Percentiles rank a stretch among this genome's conserved stretches.
These are phyloP conservation scores for Alternaria infectoria DNA, from an alignment of 2,329 filamentous ascomycete species.

Conservation along the genomic window DNA sequence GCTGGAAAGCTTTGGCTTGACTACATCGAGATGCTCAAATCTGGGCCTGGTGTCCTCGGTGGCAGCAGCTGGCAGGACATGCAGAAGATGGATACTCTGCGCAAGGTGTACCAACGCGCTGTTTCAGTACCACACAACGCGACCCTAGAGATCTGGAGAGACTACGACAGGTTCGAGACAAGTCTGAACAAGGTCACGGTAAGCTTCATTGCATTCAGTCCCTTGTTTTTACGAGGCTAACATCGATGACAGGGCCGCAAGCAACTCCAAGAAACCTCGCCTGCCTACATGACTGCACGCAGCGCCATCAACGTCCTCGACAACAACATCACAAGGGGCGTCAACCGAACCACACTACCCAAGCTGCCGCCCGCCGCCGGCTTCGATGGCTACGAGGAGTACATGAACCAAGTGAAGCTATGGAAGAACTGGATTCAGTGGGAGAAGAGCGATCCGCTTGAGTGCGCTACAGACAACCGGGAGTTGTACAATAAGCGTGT, in stretches of 20 bases:
- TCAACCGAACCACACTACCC: constrained; percentile 80
- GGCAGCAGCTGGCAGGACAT: constrained; percentile 93
- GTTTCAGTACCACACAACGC: constrained; percentile 85
- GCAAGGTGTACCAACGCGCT: constrained; percentile 90
- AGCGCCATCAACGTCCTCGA: constrained; percentile 90
- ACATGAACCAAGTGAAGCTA: constrained; percentile 78
- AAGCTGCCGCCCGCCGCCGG: constrained; percentile 81
- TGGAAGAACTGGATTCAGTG: constrained; percentile 96
- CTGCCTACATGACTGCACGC: constrained; percentile 94
- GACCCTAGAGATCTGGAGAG: constrained; percentile 89
- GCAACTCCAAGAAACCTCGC: constrained; percentile 89
- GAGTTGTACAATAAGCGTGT: constrained; percentile 78
- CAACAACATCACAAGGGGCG: constrained; percentile 81
- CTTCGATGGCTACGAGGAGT: constrained; percentile 87
- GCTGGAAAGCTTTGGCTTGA: constrained; percentile 91
- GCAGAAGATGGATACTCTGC: constrained; percentile 94
- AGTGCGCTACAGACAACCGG: constrained; percentile 81
- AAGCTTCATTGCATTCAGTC: constrained; percentile 42
- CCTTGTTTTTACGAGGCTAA: constrained; percentile 19
- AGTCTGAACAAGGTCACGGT: constrained; percentile 90
- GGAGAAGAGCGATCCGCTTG: constrained; percentile 92
- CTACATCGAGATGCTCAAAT: constrained; percentile 92
- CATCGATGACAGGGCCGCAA: constrained; percentile 75
- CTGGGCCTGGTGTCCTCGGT: constrained; percentile 82
- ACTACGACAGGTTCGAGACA: constrained; percentile 97